Percentiles rank a stretch among this genome's conserved stretches.
Evolutionary conservation across 164 flowering plant species (phyloP).

Genomic region (Sextonia rubra): DNA sequence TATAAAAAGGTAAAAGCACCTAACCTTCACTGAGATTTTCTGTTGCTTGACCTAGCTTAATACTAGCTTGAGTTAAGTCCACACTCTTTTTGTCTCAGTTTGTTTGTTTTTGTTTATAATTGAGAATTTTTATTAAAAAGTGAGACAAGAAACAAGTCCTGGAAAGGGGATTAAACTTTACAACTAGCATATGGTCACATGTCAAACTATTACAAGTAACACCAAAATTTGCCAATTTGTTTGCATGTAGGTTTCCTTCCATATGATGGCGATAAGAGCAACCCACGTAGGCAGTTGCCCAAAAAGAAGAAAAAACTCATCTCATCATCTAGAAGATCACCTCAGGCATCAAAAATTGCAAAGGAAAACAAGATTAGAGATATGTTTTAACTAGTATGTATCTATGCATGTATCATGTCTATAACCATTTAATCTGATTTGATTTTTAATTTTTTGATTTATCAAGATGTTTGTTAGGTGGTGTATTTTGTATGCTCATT

Average conservation of each 20-base stretch:
- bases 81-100: no score
- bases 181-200: conserved; percentile 1
- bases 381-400: no score
- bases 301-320: background rate
- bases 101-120: no score
- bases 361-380: background rate
- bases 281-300: background rate
- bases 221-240: background rate
- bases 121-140: background rate
- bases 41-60: no score
- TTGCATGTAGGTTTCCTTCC: background rate
- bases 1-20: no score
- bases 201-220: background rate
- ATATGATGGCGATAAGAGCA: background rate
- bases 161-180: background rate
- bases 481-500: no score
- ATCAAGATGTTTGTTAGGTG: no score
- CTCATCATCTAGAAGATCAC: background rate
- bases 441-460: no score
- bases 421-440: background rate
- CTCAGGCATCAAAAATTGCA: background rate
- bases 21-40: no score
- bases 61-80: no score
- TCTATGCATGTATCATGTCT: no score
- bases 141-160: background rate